Percentiles rank a stretch among this genome's conserved stretches.
These are phyloP conservation scores for Funneliformis geosporum DNA, from an alignment of 192 early-diverging fungal genomes.

Conservation along the genomic window DNA sequence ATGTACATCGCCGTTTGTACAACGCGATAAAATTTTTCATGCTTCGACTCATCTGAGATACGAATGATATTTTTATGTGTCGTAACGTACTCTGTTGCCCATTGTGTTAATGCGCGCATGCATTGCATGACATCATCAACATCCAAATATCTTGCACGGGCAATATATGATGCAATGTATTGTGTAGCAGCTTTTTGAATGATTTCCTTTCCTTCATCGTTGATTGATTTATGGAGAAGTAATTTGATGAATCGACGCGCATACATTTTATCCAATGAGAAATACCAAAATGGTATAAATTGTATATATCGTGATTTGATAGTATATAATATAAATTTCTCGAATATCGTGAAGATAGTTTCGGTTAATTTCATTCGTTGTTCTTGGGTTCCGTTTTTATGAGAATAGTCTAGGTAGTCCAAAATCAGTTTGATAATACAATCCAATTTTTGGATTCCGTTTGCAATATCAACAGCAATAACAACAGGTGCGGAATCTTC, in stretches of 20 bases:
- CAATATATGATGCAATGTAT: slow-evolving; percentile 87
- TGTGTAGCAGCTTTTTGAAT: slow-evolving; percentile 76
- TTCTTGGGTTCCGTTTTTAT: slow-evolving; percentile 34
- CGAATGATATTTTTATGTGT: slow-evolving; percentile 52
- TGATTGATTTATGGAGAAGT: slow-evolving; percentile 44
- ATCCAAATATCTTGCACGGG: slow-evolving; percentile 82
- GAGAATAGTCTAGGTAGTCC: slow-evolving; percentile 53
- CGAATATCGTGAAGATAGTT: slow-evolving; percentile 76
- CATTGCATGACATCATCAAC: slow-evolving; percentile 60
- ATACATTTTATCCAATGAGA: slow-evolving; percentile 74
- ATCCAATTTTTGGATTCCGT: slow-evolving; percentile 72
- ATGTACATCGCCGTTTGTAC: slow-evolving; percentile 91
- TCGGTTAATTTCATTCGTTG: slow-evolving; percentile 61
- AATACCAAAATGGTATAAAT: slow-evolving; percentile 86
- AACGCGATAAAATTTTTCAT: slow-evolving; percentile 82
- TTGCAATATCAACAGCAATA: slow-evolving; percentile 49
- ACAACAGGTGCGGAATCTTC: slow-evolving; percentile 47
- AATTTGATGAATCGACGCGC: slow-evolving; percentile 69
- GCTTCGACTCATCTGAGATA: slow-evolving; percentile 58
- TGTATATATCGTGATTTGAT: slow-evolving; percentile 90
- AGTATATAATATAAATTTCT: slow-evolving; percentile 76
- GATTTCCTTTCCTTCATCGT: slow-evolving; percentile 61
- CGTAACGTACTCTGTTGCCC: slow-evolving; percentile 70
- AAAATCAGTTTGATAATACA: slow-evolving; percentile 70
- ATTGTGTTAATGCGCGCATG: slow-evolving; percentile 67